phyloP scores from a whole-genome alignment of 176 grass and related monocot species.

The Oryza glumipatula region DNA sequence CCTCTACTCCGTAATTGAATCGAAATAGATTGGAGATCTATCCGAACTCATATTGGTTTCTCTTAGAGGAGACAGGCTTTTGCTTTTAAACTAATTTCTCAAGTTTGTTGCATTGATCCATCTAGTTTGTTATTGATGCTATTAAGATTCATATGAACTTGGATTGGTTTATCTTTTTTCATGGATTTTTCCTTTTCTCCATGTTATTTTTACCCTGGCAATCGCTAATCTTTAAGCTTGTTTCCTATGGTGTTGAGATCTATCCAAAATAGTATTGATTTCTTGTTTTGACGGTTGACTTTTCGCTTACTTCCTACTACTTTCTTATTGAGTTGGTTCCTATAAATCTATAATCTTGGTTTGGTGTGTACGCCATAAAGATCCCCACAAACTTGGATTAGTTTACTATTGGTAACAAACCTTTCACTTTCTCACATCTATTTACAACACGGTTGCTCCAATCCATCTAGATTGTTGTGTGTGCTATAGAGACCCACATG shows the following conservation, averaged over 20 bases:
- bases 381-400: background rate
- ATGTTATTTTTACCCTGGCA: background rate
- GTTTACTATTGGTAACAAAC: background rate
- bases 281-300: background rate
- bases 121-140: too few relatives aligned
- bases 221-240: background rate
- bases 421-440: background rate
- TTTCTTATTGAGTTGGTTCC: background rate
- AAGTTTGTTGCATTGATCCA: too few relatives aligned
- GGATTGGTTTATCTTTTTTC: background rate
- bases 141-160: background rate
- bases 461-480: background rate
- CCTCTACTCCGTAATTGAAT: background rate
- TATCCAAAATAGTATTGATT: background rate
- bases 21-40: background rate
- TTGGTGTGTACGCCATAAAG: background rate
- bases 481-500: too few relatives aligned
- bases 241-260: background rate
- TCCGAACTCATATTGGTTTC: background rate
- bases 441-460: background rate
- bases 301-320: background rate
- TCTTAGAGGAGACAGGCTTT: too few relatives aligned
- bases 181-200: background rate
- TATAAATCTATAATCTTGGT: background rate
- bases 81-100: too few relatives aligned